A percentile compares a stretch with the other conserved stretches of the same genome.
phyloP scores from a whole-genome alignment of 1,284 basidiomycete genomes.

The Wallemia mellicola region DNA sequence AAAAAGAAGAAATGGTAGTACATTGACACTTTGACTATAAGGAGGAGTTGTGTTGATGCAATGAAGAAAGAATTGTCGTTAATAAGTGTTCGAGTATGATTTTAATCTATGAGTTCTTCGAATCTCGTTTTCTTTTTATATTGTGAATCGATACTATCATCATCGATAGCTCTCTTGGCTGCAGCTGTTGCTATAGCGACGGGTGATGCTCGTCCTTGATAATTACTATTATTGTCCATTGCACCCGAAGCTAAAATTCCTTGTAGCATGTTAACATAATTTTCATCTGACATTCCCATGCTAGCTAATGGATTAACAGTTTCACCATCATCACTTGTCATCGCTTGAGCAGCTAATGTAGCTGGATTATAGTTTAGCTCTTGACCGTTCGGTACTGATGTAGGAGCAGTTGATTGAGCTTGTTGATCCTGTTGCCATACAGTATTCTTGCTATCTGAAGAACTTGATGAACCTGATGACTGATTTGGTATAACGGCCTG shows the following conservation, averaged over 20 bases:
- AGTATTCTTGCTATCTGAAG: constrained; percentile 7
- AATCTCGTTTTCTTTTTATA: not conserved
- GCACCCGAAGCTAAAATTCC: constrained; percentile 4
- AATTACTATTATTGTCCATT: constrained; percentile 1
- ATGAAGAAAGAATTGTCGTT: no score
- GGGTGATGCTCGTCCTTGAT: not conserved
- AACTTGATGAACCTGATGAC: constrained; percentile 4
- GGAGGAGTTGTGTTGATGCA: no score
- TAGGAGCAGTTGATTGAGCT: no score
- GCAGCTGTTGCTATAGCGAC: not conserved
- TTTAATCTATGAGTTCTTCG: not conserved
- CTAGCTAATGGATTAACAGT: constrained; percentile 35
- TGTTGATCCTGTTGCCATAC: not conserved
- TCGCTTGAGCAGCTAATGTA: not conserved
- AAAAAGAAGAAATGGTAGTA: no score
- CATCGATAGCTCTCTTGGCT: not conserved
- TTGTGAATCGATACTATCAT: not conserved
- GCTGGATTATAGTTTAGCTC: not conserved
- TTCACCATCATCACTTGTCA: not conserved
- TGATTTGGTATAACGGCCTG: constrained; percentile 5
- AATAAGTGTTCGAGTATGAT: not conserved
- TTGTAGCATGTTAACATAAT: constrained; percentile 35
- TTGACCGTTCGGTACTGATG: not conserved
- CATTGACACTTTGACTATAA: no score
- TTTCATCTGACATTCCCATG: constrained; percentile 43